phyloP scores from a whole-genome alignment of 371 early-diverging fungal genomes.

The Mucor piriformis region DNA sequence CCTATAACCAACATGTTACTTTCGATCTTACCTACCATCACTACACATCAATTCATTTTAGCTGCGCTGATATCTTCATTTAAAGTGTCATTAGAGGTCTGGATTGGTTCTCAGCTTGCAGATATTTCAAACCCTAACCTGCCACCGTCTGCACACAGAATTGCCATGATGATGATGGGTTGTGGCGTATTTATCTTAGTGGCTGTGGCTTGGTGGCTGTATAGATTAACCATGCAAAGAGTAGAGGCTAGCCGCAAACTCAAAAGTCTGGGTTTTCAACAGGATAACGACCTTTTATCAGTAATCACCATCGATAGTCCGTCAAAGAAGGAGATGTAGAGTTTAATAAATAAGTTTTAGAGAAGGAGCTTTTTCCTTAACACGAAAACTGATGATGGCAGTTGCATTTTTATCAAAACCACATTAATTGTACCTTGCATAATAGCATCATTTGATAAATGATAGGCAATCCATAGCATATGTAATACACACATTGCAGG shows the following conservation, averaged over 20 bases:
- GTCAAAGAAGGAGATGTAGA: background rate
- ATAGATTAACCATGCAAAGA: conserved; percentile 27
- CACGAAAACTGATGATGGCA: too few relatives aligned
- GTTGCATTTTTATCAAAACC: too few relatives aligned
- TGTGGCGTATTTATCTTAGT: conserved; percentile 24
- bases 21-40: conserved; percentile 33
- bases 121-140: conserved; percentile 46
- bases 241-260: conserved; percentile 11
- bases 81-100: conserved; percentile 46
- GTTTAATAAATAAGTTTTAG: too few relatives aligned
- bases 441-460: too few relatives aligned
- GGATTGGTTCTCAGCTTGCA: conserved; percentile 53
- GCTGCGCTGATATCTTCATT: conserved; percentile 31
- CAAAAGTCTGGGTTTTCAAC: background rate
- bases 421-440: too few relatives aligned
- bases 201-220: conserved; percentile 26
- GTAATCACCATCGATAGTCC: background rate
- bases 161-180: conserved; percentile 38
- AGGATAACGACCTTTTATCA: background rate
- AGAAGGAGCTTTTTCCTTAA: too few relatives aligned
- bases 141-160: conserved; percentile 43
- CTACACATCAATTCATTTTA: conserved; percentile 23
- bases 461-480: too few relatives aligned
- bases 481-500: too few relatives aligned
- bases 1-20: conserved; percentile 42